Evolutionary conservation across 2,329 filamentous ascomycete genomes (phyloP).

Genomic region (Colletotrichum tropicale): DNA sequence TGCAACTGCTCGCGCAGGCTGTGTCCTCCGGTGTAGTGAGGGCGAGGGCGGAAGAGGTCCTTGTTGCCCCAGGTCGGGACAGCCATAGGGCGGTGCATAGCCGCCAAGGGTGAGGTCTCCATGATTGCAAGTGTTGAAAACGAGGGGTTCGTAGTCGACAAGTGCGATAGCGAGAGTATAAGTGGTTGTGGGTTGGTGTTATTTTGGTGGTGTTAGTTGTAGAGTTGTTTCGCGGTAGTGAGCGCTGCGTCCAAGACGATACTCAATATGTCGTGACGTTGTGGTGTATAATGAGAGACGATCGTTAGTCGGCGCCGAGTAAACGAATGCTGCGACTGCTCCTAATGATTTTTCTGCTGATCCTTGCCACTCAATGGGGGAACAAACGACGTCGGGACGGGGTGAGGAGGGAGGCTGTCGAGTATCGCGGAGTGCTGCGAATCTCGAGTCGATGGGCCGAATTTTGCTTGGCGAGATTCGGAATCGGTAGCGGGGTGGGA

Average conservation of each 20-base stretch:
- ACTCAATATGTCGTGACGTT: constrained; percentile 29
- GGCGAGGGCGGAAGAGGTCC: constrained; percentile 58
- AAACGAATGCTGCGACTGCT: constrained; percentile 37
- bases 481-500: not conserved
- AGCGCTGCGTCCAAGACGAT: constrained; percentile 23
- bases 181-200: not conserved
- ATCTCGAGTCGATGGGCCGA: not conserved
- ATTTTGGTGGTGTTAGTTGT: not conserved
- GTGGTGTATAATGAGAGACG: constrained; percentile 21
- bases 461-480: constrained; percentile 1
- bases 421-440: not conserved
- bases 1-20: constrained; percentile 80
- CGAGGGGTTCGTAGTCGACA: not conserved
- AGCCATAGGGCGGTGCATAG: constrained; percentile 79
- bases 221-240: not conserved
- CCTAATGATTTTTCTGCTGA: constrained; percentile 8
- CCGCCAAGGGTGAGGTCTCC: constrained; percentile 92
- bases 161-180: not conserved
- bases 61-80: constrained; percentile 61
- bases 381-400: not conserved
- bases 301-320: constrained; percentile 26
- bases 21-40: constrained; percentile 58
- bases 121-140: constrained; percentile 53
- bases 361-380: constrained; percentile 16
- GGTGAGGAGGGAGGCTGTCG: not conserved